Percentiles rank a stretch among this genome's conserved stretches.
These are phyloP conservation scores for Lasiodiplodia sp. DNA, from an alignment of 2,329 filamentous ascomycete genomes.

Conservation along the genomic window DNA sequence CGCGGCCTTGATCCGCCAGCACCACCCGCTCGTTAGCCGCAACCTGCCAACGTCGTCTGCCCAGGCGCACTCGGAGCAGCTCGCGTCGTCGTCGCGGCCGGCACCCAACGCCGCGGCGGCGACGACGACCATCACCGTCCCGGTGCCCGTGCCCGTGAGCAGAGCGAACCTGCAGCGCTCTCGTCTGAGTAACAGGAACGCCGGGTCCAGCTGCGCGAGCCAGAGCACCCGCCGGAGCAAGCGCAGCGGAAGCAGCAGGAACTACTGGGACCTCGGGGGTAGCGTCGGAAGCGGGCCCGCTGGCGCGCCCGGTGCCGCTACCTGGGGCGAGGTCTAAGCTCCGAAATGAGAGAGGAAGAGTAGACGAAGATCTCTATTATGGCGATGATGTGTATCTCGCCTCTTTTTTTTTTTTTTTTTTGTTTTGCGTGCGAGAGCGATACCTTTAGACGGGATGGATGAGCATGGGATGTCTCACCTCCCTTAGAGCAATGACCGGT, in stretches of 20 bases:
- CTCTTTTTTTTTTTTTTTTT: not conserved
- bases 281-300: conserved; percentile 70
- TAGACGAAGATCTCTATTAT: conserved; percentile 17
- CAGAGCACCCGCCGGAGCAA: conserved; percentile 82
- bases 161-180: conserved; percentile 25
- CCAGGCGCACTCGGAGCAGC: conserved; percentile 12
- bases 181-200: conserved; percentile 16
- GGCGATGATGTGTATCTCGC: not conserved
- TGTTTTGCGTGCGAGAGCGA: not conserved
- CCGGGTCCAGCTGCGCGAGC: conserved; percentile 74
- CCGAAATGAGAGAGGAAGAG: not conserved
- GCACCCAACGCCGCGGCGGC: conserved; percentile 27
- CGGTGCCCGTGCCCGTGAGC: conserved; percentile 36
- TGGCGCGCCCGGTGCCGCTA: conserved; percentile 17
- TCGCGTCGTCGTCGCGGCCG: conserved; percentile 33
- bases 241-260: conserved; percentile 73
- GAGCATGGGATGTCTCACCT: conserved; percentile 4
- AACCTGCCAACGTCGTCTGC: conserved; percentile 26
- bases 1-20: conserved; percentile 82
- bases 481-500: conserved; percentile 6
- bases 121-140: conserved; percentile 31
- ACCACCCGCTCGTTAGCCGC: conserved; percentile 83
- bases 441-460: conserved; percentile 15
- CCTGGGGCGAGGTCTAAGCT: conserved; percentile 17
- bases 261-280: conserved; percentile 92